Evolutionary conservation across 768 basidiomycete species (phyloP).

Genomic region (Lanmaoa rubissima): DNA sequence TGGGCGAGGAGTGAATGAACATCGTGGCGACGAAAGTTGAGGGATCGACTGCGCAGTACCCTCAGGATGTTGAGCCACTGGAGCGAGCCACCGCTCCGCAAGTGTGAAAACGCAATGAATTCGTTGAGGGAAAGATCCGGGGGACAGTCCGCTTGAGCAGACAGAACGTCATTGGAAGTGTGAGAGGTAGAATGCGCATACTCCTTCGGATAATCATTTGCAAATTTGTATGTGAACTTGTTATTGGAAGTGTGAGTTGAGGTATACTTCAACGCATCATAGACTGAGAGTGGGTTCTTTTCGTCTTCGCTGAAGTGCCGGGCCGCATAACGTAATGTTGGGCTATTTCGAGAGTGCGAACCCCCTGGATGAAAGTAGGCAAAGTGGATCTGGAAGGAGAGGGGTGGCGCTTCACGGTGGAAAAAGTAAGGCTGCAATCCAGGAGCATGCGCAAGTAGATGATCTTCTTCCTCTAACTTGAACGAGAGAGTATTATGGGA

Average conservation of each 20-base stretch:
- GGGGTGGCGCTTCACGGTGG: neutral
- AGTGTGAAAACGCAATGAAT: neutral
- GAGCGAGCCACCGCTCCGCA: neutral
- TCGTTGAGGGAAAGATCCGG: neutral
- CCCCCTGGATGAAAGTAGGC: neutral
- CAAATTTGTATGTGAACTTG: neutral
- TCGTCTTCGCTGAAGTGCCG: too few species aligned
- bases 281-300: too few species aligned
- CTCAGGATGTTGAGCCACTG: neutral
- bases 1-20: neutral
- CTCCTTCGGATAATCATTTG: fast-evolving
- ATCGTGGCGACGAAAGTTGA: neutral
- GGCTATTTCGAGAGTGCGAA: neutral
- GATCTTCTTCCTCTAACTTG: neutral
- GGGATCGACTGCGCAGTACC: neutral
- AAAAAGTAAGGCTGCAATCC: slow-evolving; percentile 7
- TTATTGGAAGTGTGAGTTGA: too few species aligned
- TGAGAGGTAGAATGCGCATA: neutral
- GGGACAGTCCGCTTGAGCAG: neutral
- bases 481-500: neutral
- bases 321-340: neutral
- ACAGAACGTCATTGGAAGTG: neutral
- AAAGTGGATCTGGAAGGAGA: neutral
- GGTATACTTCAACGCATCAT: too few species aligned
- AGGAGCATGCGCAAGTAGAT: slow-evolving; percentile 24